These are phyloP conservation scores for Asterochloris sp. DNA, from an alignment of 139 green algal species.

Conservation along the genomic window DNA sequence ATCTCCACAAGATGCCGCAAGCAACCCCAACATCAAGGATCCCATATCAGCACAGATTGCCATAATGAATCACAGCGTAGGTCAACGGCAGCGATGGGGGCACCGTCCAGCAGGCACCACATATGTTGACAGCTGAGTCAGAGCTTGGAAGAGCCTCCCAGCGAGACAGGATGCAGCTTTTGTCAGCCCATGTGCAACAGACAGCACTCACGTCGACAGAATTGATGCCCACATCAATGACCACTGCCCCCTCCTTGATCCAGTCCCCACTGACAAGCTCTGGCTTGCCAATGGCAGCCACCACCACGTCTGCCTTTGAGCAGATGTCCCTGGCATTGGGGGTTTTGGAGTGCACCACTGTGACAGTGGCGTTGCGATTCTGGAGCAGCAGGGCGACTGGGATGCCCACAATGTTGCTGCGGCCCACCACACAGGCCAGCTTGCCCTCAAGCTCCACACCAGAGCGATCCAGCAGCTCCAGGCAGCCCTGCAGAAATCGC, in stretches of 20 bases:
- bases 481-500: slow-evolving; percentile 63
- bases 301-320: slow-evolving; percentile 90
- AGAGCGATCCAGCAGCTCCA: slow-evolving; percentile 83
- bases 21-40: background rate
- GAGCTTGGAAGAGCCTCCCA: too few relatives aligned
- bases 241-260: slow-evolving; percentile 66
- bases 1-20: background rate
- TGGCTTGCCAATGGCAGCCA: slow-evolving; percentile 84
- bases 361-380: slow-evolving; percentile 45
- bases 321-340: slow-evolving; percentile 61
- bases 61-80: background rate
- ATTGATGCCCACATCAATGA: slow-evolving; percentile 80
- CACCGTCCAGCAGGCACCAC: too few relatives aligned
- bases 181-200: background rate
- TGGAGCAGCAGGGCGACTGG: slow-evolving; percentile 81
- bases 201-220: slow-evolving; percentile 34
- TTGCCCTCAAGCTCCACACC: slow-evolving; percentile 62
- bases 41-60: background rate
- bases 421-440: slow-evolving; percentile 84
- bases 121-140: too few relatives aligned
- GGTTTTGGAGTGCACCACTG: slow-evolving; percentile 39
- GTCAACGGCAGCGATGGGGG: background rate
- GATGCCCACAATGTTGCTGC: slow-evolving; percentile 93
- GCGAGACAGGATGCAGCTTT: too few relatives aligned
- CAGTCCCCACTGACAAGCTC: slow-evolving; percentile 83